Evolutionary conservation across 441 rosid species (phyloP).

Genomic region (Gossypium gossypioides): DNA sequence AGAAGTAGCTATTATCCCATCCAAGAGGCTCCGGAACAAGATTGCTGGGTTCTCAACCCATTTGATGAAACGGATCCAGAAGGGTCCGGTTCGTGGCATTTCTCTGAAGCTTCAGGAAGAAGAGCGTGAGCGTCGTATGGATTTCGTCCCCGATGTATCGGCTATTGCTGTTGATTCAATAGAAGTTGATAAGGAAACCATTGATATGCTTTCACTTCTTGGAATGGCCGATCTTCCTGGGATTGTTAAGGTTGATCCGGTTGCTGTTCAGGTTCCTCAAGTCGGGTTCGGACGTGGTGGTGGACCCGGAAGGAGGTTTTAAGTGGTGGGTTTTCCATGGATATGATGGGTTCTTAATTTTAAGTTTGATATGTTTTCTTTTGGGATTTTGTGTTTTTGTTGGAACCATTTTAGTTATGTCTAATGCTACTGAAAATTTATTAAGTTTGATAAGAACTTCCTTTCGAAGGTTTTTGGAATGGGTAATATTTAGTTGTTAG

Average conservation of each 20-base stretch:
- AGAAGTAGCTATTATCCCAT: conserved; percentile 42
- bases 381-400: background rate
- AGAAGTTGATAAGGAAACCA: conserved; percentile 40
- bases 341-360: background rate
- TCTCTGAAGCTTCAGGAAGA: conserved; percentile 47
- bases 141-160: conserved; percentile 41
- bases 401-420: background rate
- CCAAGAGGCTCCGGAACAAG: conserved; percentile 44
- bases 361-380: background rate
- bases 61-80: conserved; percentile 51
- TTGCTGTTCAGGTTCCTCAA: conserved; percentile 17
- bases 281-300: conserved; percentile 26
- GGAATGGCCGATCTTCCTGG: conserved; percentile 38
- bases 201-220: conserved; percentile 38
- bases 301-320: conserved; percentile 33
- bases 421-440: conserved; percentile 1
- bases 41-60: conserved; percentile 50
- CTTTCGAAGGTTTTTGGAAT: background rate
- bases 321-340: background rate
- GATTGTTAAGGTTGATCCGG: conserved; percentile 30
- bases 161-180: conserved; percentile 38
- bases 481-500: background rate
- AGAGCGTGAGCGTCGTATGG: conserved; percentile 51
- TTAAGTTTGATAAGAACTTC: background rate
- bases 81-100: conserved; percentile 50